phyloP scores from a whole-genome alignment of 1,284 basidiomycete genomes.

The Ceratobasidium theobromae region DNA sequence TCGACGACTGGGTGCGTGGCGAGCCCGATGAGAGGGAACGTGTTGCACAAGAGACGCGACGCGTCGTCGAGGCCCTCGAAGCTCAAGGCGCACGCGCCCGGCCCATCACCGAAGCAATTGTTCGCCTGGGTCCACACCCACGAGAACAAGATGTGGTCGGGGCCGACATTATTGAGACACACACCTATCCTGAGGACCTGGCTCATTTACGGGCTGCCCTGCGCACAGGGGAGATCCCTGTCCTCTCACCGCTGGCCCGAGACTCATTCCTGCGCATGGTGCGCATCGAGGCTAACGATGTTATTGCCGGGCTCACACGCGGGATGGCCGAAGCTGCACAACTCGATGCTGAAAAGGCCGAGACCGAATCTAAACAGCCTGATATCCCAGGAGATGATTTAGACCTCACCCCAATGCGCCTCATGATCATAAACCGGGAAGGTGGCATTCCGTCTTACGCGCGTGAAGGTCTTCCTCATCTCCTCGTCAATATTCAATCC shows the following conservation, averaged over 20 bases:
- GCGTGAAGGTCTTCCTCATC: conserved; percentile 89
- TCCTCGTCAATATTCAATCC: conserved; percentile 91
- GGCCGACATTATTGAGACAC: conserved; percentile 44
- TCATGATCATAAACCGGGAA: conserved; percentile 98
- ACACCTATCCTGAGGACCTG: conserved; percentile 74
- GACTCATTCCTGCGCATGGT: conserved; percentile 87
- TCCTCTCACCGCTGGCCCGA: conserved; percentile 91
- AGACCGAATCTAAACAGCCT: background rate
- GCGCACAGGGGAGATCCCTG: conserved; percentile 91
- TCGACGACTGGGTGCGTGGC: conserved; percentile 71
- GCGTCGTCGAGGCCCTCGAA: conserved; percentile 82
- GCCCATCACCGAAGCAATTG: conserved; percentile 84
- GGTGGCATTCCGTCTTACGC: conserved; percentile 98
- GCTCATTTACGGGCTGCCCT: conserved; percentile 85
- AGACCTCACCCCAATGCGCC: conserved; percentile 85
- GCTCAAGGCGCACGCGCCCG: conserved; percentile 82
- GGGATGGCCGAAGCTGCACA: conserved; percentile 64
- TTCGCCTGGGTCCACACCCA: conserved; percentile 77
- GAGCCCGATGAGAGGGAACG: conserved; percentile 63
- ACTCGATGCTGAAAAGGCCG: conserved; percentile 37
- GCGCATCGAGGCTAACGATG: conserved; percentile 87
- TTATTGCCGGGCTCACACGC: conserved; percentile 83
- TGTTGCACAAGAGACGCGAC: conserved; percentile 72
- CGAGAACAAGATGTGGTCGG: conserved; percentile 12
- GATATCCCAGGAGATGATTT: conserved; percentile 50